Evolutionary conservation across 805 yeast genomes (phyloP), one percentile per base, ranked within the genome.

Genomic region (Candida rishiriensis): DNA sequence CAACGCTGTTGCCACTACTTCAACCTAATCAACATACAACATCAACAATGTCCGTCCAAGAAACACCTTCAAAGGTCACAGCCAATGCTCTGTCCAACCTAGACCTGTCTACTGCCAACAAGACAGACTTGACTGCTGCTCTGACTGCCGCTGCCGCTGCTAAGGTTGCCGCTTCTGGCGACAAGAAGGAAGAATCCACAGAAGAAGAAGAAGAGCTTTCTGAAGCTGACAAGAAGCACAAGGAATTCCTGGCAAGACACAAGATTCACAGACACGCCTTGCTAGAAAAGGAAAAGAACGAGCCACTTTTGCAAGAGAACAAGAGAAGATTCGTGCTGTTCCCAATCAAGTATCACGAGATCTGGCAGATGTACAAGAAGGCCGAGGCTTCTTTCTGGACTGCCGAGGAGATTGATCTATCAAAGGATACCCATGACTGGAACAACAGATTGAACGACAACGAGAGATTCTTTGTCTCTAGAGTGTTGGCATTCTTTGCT

Each of bases 381-480:
- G 97, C 98, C 41, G 99, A 93, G 76, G 99, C 99, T 13, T 91
- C 98, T 6, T 91, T 91, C 78, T 91, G 99, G 99, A 93, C 98
- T 34, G 97, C 98, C 39, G 99, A 91, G 74, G 99, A 93, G 72
- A 89, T 91, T 54, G 99, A 91, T 70, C 79, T 91, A 53, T 83
- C 95, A 44, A 93, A 91, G 75, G 99, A 91, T 68, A 63, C 76
- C 48, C 78, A 78, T 59, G 99, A 91, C 72, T 91, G 99, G 99
- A 90, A 88, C 65, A 79, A 85, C 72, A 75, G 75, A 61, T 74
- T 91, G 74, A 90, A 76, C 64, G 93, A 87, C 46, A 91, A 90
- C 66, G 99, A 91, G 76, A 81, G 95, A 60, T 93, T 71, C 72
- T 91, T 91, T 69, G 75, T 91, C 56, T 87, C 97, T 13, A 81